These are phyloP conservation scores for Lipomyces oligophaga DNA, from an alignment of 805 yeast species.

Conservation along the genomic window DNA sequence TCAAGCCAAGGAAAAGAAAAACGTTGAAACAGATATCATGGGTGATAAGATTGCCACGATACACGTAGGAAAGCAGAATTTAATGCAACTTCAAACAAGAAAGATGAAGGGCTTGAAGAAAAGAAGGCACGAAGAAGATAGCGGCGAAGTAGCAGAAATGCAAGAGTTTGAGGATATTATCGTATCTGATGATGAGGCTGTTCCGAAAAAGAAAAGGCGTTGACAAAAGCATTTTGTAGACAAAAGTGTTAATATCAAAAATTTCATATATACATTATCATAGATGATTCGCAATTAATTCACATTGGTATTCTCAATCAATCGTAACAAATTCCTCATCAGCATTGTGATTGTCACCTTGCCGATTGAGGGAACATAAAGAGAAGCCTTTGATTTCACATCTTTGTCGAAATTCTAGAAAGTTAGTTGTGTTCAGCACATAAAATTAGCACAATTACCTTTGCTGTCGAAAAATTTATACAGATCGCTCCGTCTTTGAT, in stretches of 20 bases:
- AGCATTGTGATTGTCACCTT: conserved; percentile 96
- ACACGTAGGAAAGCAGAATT: conserved; percentile 94
- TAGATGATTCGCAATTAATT: no score
- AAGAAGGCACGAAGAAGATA: conserved; percentile 48
- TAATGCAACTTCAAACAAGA: conserved; percentile 85
- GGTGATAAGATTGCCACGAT: conserved; percentile 97
- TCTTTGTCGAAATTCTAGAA: conserved; percentile 63
- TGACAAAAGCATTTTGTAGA: neutral
- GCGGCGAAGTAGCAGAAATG: conserved; percentile 41
- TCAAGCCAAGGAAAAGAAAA: conserved; percentile 80
- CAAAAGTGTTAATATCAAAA: neutral
- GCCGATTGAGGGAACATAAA: conserved; percentile 93
- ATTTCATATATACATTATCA: neutral
- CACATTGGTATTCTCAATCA: conserved; percentile 61
- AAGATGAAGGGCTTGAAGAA: conserved; percentile 97
- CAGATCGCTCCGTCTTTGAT: conserved; percentile 86
- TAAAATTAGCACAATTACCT: conserved; percentile 35
- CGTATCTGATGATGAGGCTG: conserved; percentile 30
- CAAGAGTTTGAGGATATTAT: conserved; percentile 31
- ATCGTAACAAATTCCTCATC: conserved; percentile 78
- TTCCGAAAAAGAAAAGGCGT: conserved; percentile 10
- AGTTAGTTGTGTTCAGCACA: no score
- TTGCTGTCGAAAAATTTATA: conserved; percentile 82
- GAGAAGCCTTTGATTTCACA: conserved; percentile 78
- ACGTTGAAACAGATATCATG: conserved; percentile 77